A percentile compares a stretch with the other conserved stretches of the same genome.
Conservation (phyloP, 2,329 filamentous ascomycete genomes). For the Uncinocarpus reesii region DNA sequence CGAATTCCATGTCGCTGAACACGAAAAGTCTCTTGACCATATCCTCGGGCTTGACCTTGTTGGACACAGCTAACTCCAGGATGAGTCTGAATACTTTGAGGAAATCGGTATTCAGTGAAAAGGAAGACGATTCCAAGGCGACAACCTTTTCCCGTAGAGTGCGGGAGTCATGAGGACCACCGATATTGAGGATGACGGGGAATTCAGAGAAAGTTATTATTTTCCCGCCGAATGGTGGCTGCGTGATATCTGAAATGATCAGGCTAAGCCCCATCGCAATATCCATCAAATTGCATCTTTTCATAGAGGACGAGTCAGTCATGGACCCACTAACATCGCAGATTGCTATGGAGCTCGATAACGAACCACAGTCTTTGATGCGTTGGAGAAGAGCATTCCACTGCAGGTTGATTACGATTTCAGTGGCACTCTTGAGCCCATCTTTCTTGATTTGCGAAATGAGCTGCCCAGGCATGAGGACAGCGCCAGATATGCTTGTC, state of each 20-base stretch:
- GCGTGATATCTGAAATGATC: constrained; percentile 44
- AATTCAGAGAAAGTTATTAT: constrained; percentile 46
- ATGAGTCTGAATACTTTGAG: constrained; percentile 46
- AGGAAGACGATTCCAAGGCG: constrained; percentile 25
- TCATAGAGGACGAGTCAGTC: constrained; percentile 19
- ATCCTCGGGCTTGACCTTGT: constrained; percentile 44
- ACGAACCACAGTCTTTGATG: constrained; percentile 45
- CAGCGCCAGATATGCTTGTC: constrained; percentile 46
- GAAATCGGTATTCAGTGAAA: constrained; percentile 44
- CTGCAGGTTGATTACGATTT: constrained; percentile 36
- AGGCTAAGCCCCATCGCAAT: constrained; percentile 48
- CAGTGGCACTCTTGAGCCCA: background rate
- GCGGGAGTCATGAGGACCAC: constrained; percentile 22
- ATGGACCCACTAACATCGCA: constrained; percentile 52
- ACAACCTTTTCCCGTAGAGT: constrained; percentile 37
- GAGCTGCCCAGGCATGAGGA: constrained; percentile 44
- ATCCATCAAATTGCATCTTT: constrained; percentile 39
- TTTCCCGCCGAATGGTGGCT: constrained; percentile 44
- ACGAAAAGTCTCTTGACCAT: constrained; percentile 54
- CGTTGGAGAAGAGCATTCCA: constrained; percentile 51
- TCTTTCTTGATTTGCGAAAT: constrained; percentile 29
- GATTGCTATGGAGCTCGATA: constrained; percentile 47
- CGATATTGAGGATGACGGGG: constrained; percentile 37
- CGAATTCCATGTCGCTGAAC: constrained; percentile 53
- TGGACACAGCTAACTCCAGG: constrained; percentile 44